Evolutionary conservation across 31 red algal species (phyloP), one percentile per base, ranked within the genome.

Genomic region (Odonthalia washingtoniensis): DNA sequence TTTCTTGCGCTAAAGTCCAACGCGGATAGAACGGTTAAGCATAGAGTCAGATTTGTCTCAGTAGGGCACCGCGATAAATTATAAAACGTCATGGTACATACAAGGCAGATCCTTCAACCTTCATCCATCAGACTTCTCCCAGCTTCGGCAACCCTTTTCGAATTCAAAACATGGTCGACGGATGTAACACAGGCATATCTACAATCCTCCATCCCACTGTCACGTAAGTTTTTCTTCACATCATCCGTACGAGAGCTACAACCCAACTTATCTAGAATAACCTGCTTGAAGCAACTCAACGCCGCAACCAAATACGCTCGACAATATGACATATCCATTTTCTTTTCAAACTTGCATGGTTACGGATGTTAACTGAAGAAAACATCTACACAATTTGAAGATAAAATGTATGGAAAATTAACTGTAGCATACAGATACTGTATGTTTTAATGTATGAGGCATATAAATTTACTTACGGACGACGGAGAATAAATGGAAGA

Each of bases 181-280:
- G 84, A 87, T 40, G 69, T 87, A 17, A 33, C 53, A 3, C 84
- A 87, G 46, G 84, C 84, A 1, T 87, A 87, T 43, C 67, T 87
- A 36, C 73, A 77, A 68, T 28, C 72, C 52, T 49, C 69, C 3
- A 73, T 77, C 42, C 31, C 40, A 42, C 6, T 87, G 21, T 17
- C 28, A n/a, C 84, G 84, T 52, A 39, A 85, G 2, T 21, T 73
- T 0, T 85, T 74, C 67, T 43, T 87, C 74, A 75, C 42, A 5
- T 77, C 76, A 26, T 46, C 57, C 31, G 64, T 84, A 36, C 66
- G 42, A 34, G 67, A 84, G 36, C 78, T 87, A 24, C 37, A 87
- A 49, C 84, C 78, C 6, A 1, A 87, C 33, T 53, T 49, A 4
- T 65, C 52, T 2, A 45, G 78, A 34, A 68, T 28, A 34, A 68